Evolutionary conservation across 306 rosid genomes (phyloP).

Genomic region (Prosopis cineraria): DNA sequence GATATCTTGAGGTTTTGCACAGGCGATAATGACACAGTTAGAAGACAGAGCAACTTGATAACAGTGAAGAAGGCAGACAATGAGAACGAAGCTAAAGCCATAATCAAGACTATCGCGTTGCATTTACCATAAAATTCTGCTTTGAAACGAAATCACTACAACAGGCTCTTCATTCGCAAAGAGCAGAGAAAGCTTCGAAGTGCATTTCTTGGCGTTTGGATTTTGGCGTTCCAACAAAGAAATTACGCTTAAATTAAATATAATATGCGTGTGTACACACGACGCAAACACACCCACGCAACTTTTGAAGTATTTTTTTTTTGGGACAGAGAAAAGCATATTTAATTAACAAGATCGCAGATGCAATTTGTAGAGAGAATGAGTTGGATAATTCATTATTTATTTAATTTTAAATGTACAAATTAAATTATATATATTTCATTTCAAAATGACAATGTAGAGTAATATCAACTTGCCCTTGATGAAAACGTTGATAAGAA

Average conservation of each 20-base stretch:
- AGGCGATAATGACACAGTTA: not conserved
- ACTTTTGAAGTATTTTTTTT: too few species aligned
- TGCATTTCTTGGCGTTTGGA: not conserved
- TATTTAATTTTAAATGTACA: too few species aligned
- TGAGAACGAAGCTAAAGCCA: not conserved
- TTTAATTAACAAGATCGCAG: too few species aligned
- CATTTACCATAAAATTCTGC: constrained; percentile 4
- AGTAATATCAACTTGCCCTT: not conserved
- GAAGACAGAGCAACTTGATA: not conserved
- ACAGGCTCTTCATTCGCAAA: not conserved
- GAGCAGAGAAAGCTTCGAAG: not conserved
- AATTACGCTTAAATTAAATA: too few species aligned
- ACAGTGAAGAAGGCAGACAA: not conserved
- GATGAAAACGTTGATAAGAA: not conserved
- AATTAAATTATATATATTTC: too few species aligned
- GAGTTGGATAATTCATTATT: too few species aligned
- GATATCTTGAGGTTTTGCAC: not conserved
- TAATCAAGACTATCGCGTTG: not conserved
- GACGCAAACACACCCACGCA: too few species aligned
- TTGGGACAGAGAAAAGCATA: too few species aligned
- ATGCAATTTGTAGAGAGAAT: too few species aligned
- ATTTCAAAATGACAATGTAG: not conserved
- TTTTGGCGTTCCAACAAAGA: not conserved
- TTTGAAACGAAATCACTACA: not conserved
- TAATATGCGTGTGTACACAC: too few species aligned